Evolutionary conservation across 129 eudicot species (phyloP).

Genomic region (Lonicera japonica): DNA sequence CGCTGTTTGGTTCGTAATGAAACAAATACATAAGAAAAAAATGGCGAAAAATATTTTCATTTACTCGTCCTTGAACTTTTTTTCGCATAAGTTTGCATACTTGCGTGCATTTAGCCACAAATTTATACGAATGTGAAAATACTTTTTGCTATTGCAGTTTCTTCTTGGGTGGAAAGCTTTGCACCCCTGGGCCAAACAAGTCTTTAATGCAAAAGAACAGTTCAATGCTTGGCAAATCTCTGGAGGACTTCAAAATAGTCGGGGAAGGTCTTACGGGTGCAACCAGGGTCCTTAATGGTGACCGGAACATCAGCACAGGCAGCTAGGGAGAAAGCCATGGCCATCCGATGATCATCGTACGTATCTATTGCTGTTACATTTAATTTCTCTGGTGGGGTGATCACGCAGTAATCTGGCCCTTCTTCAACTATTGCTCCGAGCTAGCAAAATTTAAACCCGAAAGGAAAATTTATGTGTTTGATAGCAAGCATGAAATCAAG

Average conservation of each 20-base stretch:
- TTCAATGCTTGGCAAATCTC: constrained; percentile 60
- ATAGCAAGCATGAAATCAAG: no score
- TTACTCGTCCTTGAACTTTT: no score
- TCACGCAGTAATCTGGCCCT: constrained; percentile 88
- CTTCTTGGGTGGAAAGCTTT: no score
- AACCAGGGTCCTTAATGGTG: constrained; percentile 88
- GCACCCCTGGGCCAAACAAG: no score
- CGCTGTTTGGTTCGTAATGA: no score
- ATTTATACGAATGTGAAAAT: no score
- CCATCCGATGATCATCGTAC: constrained; percentile 96
- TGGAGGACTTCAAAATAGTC: constrained; percentile 87
- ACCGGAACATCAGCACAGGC: constrained; percentile 95
- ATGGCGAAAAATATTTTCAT: no score
- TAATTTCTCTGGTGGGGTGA: constrained; percentile 88
- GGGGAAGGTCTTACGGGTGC: constrained; percentile 95
- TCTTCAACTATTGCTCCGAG: constrained; percentile 95
- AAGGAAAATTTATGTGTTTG: no score
- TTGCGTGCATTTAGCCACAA: no score
- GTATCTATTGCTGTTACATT: constrained; percentile 76
- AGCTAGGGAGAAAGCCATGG: constrained; percentile 96
- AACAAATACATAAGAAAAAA: no score
- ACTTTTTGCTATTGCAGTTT: no score
- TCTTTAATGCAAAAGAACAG: not conserved
- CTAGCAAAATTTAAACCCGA: constrained; percentile 30
- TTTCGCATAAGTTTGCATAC: no score